Conservation (phyloP, 768 basidiomycete genomes). For the Kwoniella dendrophila region DNA sequence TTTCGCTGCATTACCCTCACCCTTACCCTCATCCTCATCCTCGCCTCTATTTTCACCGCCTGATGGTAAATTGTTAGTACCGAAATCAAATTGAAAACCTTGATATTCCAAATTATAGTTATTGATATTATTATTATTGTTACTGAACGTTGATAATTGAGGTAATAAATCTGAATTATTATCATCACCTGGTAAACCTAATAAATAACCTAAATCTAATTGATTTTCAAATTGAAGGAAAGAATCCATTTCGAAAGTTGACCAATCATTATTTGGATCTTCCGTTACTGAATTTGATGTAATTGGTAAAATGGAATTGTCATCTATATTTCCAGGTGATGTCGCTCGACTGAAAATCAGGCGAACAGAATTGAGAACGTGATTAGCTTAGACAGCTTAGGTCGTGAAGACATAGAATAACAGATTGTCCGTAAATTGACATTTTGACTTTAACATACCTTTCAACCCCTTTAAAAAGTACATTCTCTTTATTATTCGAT, state of each 20-base stretch:
- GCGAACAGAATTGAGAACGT: not conserved
- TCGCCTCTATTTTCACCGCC: not conserved
- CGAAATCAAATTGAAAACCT: too few relatives aligned
- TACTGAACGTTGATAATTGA: not conserved
- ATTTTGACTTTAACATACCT: not conserved
- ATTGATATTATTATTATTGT: not conserved
- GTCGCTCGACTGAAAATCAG: not conserved
- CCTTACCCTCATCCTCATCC: not conserved
- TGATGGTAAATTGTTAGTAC: too few relatives aligned
- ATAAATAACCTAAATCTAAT: slow-evolving; percentile 36
- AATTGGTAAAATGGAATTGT: not conserved
- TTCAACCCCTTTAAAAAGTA: not conserved
- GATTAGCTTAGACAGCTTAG: not conserved
- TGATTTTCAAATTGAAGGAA: slow-evolving; percentile 34
- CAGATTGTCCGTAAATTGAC: not conserved
- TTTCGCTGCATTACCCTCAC: not conserved
- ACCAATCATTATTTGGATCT: not conserved
- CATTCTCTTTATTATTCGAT: not conserved
- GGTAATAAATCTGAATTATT: not conserved
- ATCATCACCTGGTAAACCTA: slow-evolving; percentile 38
- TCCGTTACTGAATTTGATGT: not conserved
- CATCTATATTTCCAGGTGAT: not conserved
- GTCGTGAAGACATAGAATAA: not conserved
- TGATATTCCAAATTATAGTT: too few relatives aligned
- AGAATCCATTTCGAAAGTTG: slow-evolving; percentile 29